These are phyloP conservation scores for Leccinellum rugosiceps DNA, from an alignment of 768 basidiomycete genomes.

Conservation along the genomic window DNA sequence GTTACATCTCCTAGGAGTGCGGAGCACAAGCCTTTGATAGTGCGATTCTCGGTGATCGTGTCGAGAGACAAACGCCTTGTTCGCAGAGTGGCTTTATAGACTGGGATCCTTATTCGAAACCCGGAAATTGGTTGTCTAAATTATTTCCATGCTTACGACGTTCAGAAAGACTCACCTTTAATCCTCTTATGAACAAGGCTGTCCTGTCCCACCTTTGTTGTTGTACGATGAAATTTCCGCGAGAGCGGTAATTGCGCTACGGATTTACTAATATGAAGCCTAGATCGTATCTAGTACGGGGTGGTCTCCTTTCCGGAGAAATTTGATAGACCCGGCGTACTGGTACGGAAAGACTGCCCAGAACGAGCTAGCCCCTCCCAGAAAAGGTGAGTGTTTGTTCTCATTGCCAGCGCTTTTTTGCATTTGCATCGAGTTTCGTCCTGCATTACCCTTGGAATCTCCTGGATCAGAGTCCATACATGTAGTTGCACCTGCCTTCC, in stretches of 20 bases:
- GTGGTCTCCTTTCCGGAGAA: conserved; percentile 18
- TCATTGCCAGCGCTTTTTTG: conserved; percentile 10
- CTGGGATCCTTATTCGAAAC: conserved; percentile 17
- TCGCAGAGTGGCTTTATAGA: conserved; percentile 11
- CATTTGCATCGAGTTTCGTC: conserved; percentile 19
- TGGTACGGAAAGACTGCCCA: conserved; percentile 26
- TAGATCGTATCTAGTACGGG: conserved; percentile 24
- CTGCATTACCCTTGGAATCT: background rate
- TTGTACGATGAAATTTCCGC: conserved; percentile 28
- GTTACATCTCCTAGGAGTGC: conserved; percentile 26
- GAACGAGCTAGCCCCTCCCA: conserved; percentile 15
- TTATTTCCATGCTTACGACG: conserved; percentile 11
- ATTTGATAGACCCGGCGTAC: conserved; percentile 14
- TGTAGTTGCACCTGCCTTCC: background rate
- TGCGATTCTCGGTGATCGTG: conserved; percentile 20
- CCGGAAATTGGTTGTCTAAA: conserved; percentile 25
- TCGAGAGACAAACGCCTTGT: conserved; percentile 1
- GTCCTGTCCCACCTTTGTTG: conserved; percentile 23
- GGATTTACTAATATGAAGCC: conserved; percentile 25
- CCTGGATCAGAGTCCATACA: background rate
- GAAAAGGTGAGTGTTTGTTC: conserved; percentile 23
- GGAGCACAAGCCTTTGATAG: conserved; percentile 15
- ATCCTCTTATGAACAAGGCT: conserved; percentile 7
- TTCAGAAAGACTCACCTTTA: conserved; percentile 1
- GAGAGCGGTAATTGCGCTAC: conserved; percentile 27